Percentiles rank a stretch among this genome's conserved stretches.
Conservation (phyloP, 345 rosid genomes). For the Euphorbia tirucalli region DNA sequence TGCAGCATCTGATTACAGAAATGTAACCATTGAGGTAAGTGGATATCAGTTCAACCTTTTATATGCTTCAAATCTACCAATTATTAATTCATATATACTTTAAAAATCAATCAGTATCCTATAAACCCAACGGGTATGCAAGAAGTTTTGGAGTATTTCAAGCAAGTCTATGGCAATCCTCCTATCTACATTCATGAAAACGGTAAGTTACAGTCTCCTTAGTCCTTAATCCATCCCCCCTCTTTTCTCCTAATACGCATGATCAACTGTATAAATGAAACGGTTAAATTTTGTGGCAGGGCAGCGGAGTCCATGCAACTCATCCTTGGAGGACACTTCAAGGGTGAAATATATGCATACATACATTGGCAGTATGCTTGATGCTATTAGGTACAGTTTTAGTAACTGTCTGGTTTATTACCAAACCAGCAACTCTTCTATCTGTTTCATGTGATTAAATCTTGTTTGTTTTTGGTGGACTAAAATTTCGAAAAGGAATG, state of each 20-base stretch:
- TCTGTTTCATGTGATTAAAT: too few relatives aligned
- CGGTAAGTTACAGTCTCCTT: slow-evolving; percentile 23
- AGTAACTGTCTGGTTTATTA: too few relatives aligned
- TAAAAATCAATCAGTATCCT: slow-evolving; percentile 18
- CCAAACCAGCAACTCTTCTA: too few relatives aligned
- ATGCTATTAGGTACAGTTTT: slow-evolving; percentile 40
- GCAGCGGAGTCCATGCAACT: slow-evolving; percentile 33
- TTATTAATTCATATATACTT: too few relatives aligned
- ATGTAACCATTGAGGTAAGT: too few relatives aligned
- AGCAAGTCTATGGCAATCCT: slow-evolving; percentile 41
- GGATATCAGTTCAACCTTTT: too few relatives aligned
- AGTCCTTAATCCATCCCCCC: neutral
- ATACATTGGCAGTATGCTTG: slow-evolving; percentile 45
- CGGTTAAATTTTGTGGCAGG: slow-evolving; percentile 27
- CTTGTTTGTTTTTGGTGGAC: too few relatives aligned
- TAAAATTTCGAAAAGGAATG: slow-evolving; percentile 37
- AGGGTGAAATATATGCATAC: slow-evolving; percentile 44
- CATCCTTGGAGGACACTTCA: slow-evolving; percentile 41
- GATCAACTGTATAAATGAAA: too few relatives aligned
- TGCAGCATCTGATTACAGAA: too few relatives aligned
- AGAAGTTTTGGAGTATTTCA: slow-evolving; percentile 29
- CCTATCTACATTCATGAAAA: slow-evolving; percentile 43
- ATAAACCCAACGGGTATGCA: slow-evolving; percentile 38
- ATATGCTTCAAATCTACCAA: too few relatives aligned
- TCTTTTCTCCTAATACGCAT: neutral